Evolutionary conservation across 352 stramenopile genomes (phyloP).

Genomic region (Phytophthora hybrid): DNA sequence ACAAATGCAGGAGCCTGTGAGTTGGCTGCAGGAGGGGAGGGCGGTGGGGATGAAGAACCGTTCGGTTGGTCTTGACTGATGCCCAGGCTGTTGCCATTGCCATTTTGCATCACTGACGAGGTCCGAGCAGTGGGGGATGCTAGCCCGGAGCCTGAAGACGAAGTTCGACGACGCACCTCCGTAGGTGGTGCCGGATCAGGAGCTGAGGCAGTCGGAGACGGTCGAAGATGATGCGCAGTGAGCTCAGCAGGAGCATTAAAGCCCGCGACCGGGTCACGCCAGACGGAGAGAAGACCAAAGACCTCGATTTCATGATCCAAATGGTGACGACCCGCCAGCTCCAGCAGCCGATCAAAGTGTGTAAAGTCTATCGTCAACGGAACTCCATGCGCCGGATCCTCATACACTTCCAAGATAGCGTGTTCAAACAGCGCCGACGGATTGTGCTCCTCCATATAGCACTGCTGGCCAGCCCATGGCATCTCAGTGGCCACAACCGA

Average conservation of each 20-base stretch:
- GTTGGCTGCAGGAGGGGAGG: conserved; percentile 18
- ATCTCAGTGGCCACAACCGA: conserved; percentile 80
- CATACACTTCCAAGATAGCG: conserved; percentile 68
- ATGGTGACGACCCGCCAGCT: conserved; percentile 52
- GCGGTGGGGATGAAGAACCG: conserved; percentile 9
- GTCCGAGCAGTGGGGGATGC: conserved; percentile 27
- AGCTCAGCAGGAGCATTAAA: conserved; percentile 68
- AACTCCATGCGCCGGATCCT: conserved; percentile 45
- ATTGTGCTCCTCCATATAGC: conserved; percentile 73
- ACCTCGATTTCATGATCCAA: conserved; percentile 80
- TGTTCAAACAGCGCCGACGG: conserved; percentile 80
- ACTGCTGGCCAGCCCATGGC: conserved; percentile 82
- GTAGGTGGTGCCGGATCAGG: conserved; percentile 29
- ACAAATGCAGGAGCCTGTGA: conserved; percentile 41
- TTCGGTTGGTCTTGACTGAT: conserved; percentile 27
- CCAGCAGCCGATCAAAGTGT: conserved; percentile 74
- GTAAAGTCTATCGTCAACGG: conserved; percentile 67
- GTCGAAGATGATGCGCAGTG: conserved; percentile 36
- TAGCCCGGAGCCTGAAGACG: conserved; percentile 28
- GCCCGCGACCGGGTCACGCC: conserved; percentile 61
- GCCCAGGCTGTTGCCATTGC: conserved; percentile 7
- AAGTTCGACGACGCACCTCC: conserved; percentile 29
- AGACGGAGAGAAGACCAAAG: conserved; percentile 78
- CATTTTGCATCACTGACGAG: conserved; percentile 14
- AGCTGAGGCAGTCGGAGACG: conserved; percentile 31